Evolutionary conservation across 148 eudicot genomes (phyloP), one percentile per base, ranked within the genome.

Genomic region (Selenicereus undatus): DNA sequence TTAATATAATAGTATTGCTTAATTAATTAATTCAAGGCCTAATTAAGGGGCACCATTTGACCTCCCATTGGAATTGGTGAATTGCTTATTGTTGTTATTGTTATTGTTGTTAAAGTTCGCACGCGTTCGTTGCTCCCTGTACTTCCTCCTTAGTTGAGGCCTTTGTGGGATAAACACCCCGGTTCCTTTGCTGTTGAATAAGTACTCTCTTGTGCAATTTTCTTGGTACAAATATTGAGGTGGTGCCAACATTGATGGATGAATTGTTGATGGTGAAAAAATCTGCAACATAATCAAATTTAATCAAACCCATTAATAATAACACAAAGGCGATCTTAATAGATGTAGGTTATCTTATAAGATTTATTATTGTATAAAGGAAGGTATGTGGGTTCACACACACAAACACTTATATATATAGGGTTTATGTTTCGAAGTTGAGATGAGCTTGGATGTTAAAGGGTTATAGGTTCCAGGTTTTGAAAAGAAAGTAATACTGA

Each of bases 131-230:
- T 90, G 93, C 82, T 76, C 92, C 86, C 78, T 85, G 83, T 78
- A 86, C 78, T 86, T 90, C 74, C 94, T 89, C 79, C 92, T 89
- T 7, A 85, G 86, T 21, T 86, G 88, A 0, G 89, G 76, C 16
- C 89, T 85, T 62, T 83, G 93, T 20, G 98, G 98, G 36, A 94
- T 94, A 54, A 94, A 94, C 43, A 94, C 98, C 8, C 98, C 98
- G 0, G 98, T 94, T 43, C 98, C 98, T 87, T 91, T 94, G 90
- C 90, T 90, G 24, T 68, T 79, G 42, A 72, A 29, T 27, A 66
- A 27, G 30, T 66, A 66, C 71, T 86, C 90, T 80, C 88, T 82
- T n/a, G 74, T 83, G 73, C 82, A 71, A 29, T 75, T 85, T 75
- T 84, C 86, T 65, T 87, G 87, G 78, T 88, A 79, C 29, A 83